These are phyloP conservation scores for Penicillium sp. DNA, from an alignment of 2,329 filamentous ascomycete species.

Conservation along the genomic window DNA sequence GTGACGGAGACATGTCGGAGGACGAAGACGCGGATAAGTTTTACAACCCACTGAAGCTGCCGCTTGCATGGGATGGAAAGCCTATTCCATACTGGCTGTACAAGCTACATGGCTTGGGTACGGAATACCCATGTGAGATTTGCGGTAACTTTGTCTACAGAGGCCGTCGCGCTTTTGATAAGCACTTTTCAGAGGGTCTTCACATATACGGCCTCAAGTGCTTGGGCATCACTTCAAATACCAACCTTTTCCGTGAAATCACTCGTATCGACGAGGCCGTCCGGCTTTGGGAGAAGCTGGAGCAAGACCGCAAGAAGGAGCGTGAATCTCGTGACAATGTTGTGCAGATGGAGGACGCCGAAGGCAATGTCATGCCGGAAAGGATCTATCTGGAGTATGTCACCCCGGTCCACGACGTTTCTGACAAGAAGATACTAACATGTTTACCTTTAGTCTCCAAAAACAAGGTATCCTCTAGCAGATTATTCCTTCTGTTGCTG, in stretches of 20 bases:
- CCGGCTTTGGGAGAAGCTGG: constrained; percentile 87
- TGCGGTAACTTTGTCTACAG: constrained; percentile 99
- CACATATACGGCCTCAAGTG: constrained; percentile 94
- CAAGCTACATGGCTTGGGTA: constrained; percentile 88
- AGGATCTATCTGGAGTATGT: constrained; percentile 83
- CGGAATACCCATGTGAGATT: constrained; percentile 92
- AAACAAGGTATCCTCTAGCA: constrained; percentile 75
- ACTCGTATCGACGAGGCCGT: constrained; percentile 85
- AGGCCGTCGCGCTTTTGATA: constrained; percentile 91
- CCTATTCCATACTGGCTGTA: constrained; percentile 99
- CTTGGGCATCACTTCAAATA: constrained; percentile 79
- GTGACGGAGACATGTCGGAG: constrained; percentile 57
- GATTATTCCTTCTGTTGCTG: constrained; percentile 7
- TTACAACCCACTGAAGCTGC: constrained; percentile 94
- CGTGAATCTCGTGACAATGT: constrained; percentile 73
- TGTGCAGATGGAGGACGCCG: constrained; percentile 96
- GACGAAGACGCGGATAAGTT: constrained; percentile 72
- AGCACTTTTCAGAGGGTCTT: constrained; percentile 91
- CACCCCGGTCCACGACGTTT: not conserved
- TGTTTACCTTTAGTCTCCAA: constrained; percentile 51
- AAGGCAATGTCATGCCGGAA: constrained; percentile 98
- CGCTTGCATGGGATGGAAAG: constrained; percentile 96
- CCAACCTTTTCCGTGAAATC: constrained; percentile 87
- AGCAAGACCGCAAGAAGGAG: constrained; percentile 73
- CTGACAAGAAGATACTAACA: constrained; percentile 17